These are phyloP conservation scores for Pachysandra terminalis DNA, from an alignment of 164 flowering plant genomes.

Conservation along the genomic window DNA sequence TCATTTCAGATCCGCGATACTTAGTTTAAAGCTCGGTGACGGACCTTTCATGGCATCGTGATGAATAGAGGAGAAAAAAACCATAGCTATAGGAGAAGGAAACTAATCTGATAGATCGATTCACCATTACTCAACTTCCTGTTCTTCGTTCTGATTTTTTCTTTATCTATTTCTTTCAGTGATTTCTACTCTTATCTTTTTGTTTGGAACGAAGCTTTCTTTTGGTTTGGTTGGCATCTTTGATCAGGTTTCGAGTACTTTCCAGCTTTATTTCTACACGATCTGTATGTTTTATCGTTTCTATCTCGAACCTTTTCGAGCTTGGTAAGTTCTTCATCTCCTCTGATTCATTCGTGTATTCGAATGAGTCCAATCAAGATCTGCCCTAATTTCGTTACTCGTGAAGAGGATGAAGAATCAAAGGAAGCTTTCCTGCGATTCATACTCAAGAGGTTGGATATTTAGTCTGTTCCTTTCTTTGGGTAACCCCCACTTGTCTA, in stretches of 20 bases:
- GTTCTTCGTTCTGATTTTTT: not conserved
- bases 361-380: not conserved
- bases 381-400: not conserved
- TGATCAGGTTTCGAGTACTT: conserved; percentile 1
- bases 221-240: not conserved
- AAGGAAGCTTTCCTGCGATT: no score
- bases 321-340: not conserved
- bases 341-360: not conserved
- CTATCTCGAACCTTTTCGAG: not conserved
- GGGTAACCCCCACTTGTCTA: no score
- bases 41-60: no score
- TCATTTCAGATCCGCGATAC: no score
- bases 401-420: no score
- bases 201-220: no score
- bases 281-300: not conserved
- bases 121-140: no score
- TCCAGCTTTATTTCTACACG: not conserved
- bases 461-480: conserved; percentile 1
- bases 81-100: no score
- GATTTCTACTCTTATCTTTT: not conserved
- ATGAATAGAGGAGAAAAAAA: no score
- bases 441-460: not conserved
- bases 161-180: not conserved
- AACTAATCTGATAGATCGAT: no score
- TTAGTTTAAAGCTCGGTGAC: no score